Base-by-base conservation (phyloP, 1,139 yeast species). In the Geotrichum carabidarum region DNA sequence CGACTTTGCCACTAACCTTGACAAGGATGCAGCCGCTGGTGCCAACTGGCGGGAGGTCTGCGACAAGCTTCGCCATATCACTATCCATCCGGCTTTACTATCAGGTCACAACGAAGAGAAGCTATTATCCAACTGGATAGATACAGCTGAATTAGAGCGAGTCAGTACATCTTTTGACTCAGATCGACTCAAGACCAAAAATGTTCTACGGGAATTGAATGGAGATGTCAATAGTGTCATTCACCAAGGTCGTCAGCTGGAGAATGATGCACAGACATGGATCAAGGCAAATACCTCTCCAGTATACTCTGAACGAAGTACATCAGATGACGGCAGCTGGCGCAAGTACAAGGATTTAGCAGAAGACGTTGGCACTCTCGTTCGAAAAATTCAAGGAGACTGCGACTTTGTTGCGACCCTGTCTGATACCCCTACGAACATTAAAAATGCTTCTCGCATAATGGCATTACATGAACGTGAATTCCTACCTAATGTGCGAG, bases 321-420 rank as follows among this genome's bases (percentile, higher is more conserved):
- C 27, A 34, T 30, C 30, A 17, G 34, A 32, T 17, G 57, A 43
- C 11, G 57, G 44, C 32, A 46, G 47, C 8, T 44, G 56, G 48
- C 53, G 51, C 15, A 42, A 42, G 36, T 41, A 58, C 22, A 55
- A 55, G 6, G 67, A 62, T 15, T 49, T 61, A 15, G 46, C 63
- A 8, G 65, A 65, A 40, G 72, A 68, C 47, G 48, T 68, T 14
- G 59, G 60, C 43, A 66, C 69, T 1, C 57, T 68, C 30, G 64
- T 62, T 6, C 44, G 51, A 35, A 65, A 67, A 45, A 58, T 68
- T 30, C 58, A 62, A 34, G 60, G 60, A 22, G 71, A 68, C 55
- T 57, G 67, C 30, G 65, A 63, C 32, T 62, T 63, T 42, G 62
- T 68, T 36, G 58, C 62, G 8, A 58, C 61, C 22, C 56, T 66